A percentile compares a stretch with the other conserved stretches of the same genome.
These are phyloP conservation scores for Phytophthora agathidicida DNA, from an alignment of 352 stramenopile genomes.

Conservation along the genomic window DNA sequence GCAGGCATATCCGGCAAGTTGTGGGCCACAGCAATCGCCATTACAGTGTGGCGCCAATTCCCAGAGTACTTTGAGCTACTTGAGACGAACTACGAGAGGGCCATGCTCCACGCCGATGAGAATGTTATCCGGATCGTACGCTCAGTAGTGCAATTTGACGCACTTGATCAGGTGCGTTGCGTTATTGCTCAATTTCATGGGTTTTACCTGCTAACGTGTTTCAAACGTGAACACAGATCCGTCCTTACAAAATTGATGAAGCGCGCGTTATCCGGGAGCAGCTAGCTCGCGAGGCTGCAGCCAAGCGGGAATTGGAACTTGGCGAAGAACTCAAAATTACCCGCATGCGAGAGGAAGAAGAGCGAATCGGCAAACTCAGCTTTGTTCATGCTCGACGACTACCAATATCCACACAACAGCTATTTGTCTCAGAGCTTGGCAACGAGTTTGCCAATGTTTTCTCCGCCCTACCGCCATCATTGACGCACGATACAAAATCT, in stretches of 20 bases:
- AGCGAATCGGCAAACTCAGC: constrained; percentile 46
- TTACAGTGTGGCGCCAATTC: constrained; percentile 60
- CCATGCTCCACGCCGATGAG: constrained; percentile 69
- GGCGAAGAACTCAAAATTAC: constrained; percentile 42
- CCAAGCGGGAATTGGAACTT: constrained; percentile 49
- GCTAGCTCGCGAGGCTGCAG: constrained; percentile 46
- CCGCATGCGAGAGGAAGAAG: constrained; percentile 36
- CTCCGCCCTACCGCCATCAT: constrained; percentile 1
- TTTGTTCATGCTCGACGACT: constrained; percentile 46
- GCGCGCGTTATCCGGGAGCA: constrained; percentile 52
- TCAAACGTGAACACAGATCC: constrained; percentile 42
- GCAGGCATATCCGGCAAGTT: constrained; percentile 56
- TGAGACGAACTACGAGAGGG: constrained; percentile 57
- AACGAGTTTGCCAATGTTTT: constrained; percentile 53
- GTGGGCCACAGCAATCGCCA: constrained; percentile 65
- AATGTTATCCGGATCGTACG: constrained; percentile 52
- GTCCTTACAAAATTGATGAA: constrained; percentile 60
- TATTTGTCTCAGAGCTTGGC: constrained; percentile 46
- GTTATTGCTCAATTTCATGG: background rate
- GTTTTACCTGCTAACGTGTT: background rate
- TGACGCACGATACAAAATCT: background rate
- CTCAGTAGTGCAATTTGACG: constrained; percentile 45
- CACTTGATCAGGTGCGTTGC: constrained; percentile 38
- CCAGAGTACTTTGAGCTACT: constrained; percentile 69
- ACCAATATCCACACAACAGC: constrained; percentile 43